Conservation (phyloP, 2,329 filamentous ascomycete genomes). For the Cadophora gregata region DNA sequence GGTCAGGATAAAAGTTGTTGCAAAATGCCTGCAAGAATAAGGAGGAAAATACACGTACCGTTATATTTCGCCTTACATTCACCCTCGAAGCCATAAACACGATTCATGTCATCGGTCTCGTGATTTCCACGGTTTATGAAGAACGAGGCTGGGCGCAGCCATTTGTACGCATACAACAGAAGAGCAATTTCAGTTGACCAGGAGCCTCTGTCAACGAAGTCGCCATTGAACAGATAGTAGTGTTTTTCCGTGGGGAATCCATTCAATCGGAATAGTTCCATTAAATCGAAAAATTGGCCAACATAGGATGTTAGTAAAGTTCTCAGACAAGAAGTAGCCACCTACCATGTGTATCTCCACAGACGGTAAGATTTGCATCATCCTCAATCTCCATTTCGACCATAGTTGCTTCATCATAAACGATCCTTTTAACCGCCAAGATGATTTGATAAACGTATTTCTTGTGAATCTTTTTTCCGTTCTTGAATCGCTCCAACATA, state of each 20-base stretch:
- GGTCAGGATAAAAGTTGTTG: slow-evolving; percentile 11
- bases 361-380: slow-evolving; percentile 85
- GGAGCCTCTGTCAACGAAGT: slow-evolving; percentile 96
- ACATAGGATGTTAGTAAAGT: slow-evolving; percentile 17
- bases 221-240: slow-evolving; percentile 96
- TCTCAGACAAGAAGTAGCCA: slow-evolving; percentile 24
- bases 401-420: slow-evolving; percentile 95
- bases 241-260: slow-evolving; percentile 85
- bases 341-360: slow-evolving; percentile 93
- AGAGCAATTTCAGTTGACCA: slow-evolving; percentile 99
- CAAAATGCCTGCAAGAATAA: not conserved
- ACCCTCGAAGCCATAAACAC: slow-evolving; percentile 96
- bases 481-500: slow-evolving; percentile 96
- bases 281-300: slow-evolving; percentile 97
- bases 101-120: slow-evolving; percentile 99
- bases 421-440: slow-evolving; percentile 84
- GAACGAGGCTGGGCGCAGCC: slow-evolving; percentile 84
- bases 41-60: slow-evolving; percentile 58
- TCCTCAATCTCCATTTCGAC: slow-evolving; percentile 85
- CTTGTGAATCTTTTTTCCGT: slow-evolving; percentile 89
- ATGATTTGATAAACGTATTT: slow-evolving; percentile 99
- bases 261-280: slow-evolving; percentile 94
- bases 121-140: slow-evolving; percentile 98
- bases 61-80: slow-evolving; percentile 99
- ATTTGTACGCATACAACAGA: slow-evolving; percentile 95